Evolutionary conservation across 164 flowering plant genomes (phyloP).

Genomic region (Piper longum): DNA sequence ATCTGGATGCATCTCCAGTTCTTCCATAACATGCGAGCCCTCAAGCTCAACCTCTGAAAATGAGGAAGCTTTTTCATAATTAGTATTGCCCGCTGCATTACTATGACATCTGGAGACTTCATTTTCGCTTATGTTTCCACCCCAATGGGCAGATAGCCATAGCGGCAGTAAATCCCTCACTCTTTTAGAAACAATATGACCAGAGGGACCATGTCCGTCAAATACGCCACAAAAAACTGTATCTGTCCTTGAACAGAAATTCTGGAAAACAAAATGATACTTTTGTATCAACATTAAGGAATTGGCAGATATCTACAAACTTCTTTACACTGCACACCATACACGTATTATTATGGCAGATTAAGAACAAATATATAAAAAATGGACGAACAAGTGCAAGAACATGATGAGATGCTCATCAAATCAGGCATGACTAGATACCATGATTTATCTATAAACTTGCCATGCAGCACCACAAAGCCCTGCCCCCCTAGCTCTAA

Average conservation of each 20-base stretch:
- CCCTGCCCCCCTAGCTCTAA: too few relatives aligned
- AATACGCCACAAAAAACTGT: constrained; percentile 79
- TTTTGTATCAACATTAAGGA: too few relatives aligned
- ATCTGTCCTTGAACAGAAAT: constrained; percentile 56
- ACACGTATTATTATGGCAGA: too few relatives aligned
- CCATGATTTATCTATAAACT: too few relatives aligned
- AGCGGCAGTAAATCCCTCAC: constrained; percentile 76
- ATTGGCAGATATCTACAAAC: neutral
- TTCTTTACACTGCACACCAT: neutral
- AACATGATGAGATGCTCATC: neutral
- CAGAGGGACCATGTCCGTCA: constrained; percentile 95
- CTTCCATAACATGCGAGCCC: neutral
- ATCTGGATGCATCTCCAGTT: neutral
- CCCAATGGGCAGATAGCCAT: constrained; percentile 24
- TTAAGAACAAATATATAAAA: constrained; percentile 3
- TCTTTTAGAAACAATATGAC: constrained; percentile 82
- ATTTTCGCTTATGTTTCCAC: constrained; percentile 21
- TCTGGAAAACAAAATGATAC: constrained; percentile 20
- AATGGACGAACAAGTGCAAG: neutral
- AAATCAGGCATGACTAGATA: too few relatives aligned
- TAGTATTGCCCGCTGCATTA: constrained; percentile 20
- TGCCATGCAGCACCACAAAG: too few relatives aligned
- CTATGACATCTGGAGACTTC: constrained; percentile 29
- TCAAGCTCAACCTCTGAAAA: constrained; percentile 27
- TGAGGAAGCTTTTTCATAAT: constrained; percentile 24